Percentiles rank a stretch among this genome's conserved stretches.
These are phyloP conservation scores for Aphanocladium album DNA, from an alignment of 2,329 filamentous ascomycete species.

Conservation along the genomic window DNA sequence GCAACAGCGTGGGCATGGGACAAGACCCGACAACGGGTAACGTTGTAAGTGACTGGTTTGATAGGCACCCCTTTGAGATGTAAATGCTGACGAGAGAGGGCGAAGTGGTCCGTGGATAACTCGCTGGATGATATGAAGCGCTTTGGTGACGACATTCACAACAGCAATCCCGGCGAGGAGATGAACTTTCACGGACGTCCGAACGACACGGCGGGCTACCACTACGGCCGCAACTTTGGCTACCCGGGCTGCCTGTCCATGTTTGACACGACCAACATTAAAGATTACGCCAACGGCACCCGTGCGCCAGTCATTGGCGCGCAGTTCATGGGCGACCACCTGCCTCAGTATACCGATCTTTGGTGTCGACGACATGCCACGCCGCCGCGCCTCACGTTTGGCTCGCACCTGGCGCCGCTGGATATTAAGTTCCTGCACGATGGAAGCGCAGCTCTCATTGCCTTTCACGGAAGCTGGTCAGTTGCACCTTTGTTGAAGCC, in stretches of 20 bases:
- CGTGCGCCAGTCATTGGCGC: slow-evolving; percentile 15
- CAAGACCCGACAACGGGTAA: slow-evolving; percentile 48
- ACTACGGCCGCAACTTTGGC: slow-evolving; percentile 49
- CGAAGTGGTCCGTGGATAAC: slow-evolving; percentile 56
- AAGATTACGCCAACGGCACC: slow-evolving; percentile 29
- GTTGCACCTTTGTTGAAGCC: too few relatives aligned
- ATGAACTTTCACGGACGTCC: slow-evolving; percentile 64
- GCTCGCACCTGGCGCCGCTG: slow-evolving; percentile 57
- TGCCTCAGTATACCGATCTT: slow-evolving; percentile 18
- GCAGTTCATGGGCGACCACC: slow-evolving; percentile 21
- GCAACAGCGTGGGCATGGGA: slow-evolving; percentile 63
- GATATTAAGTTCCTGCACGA: slow-evolving; percentile 57
- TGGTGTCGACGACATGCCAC: slow-evolving; percentile 18
- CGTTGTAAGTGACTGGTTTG: slow-evolving; percentile 26
- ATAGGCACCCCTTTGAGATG: too few relatives aligned
- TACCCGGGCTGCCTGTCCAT: slow-evolving; percentile 60
- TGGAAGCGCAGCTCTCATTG: slow-evolving; percentile 52
- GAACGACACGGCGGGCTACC: slow-evolving; percentile 17
- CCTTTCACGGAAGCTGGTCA: slow-evolving; percentile 58
- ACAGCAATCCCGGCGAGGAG: slow-evolving; percentile 66
- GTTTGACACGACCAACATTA: slow-evolving; percentile 37
- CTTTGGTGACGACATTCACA: slow-evolving; percentile 51
- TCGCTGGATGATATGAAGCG: slow-evolving; percentile 57
- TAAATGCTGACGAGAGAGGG: background rate
- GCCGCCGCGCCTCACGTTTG: slow-evolving; percentile 22